phyloP scores from a whole-genome alignment of 2,329 filamentous ascomycete species.

The Fusarium xyrophilum region DNA sequence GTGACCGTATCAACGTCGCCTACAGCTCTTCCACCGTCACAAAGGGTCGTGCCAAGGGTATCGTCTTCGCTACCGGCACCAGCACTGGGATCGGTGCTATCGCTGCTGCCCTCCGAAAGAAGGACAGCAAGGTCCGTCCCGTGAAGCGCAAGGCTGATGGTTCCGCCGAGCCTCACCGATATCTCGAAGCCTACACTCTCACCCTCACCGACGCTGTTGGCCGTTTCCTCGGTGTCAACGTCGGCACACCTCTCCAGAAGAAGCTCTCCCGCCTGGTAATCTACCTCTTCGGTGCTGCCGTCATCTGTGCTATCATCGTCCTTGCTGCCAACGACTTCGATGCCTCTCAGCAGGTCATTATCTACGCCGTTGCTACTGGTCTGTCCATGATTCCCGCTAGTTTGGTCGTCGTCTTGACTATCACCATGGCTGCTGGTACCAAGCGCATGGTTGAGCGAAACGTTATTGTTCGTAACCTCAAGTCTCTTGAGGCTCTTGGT shows the following conservation, averaged over 20 bases:
- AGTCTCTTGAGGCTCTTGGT: slow-evolving; percentile 64
- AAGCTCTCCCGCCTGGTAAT: slow-evolving; percentile 73
- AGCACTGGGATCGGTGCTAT: slow-evolving; percentile 69
- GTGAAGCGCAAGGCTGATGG: slow-evolving; percentile 62
- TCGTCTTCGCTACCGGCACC: slow-evolving; percentile 69
- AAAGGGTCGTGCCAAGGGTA: slow-evolving; percentile 65
- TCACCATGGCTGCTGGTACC: slow-evolving; percentile 63
- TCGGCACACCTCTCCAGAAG: slow-evolving; percentile 73
- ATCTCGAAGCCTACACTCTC: slow-evolving; percentile 54
- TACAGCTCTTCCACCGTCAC: slow-evolving; percentile 69
- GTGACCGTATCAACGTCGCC: slow-evolving; percentile 67
- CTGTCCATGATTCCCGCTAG: slow-evolving; percentile 61
- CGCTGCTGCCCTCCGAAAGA: slow-evolving; percentile 56
- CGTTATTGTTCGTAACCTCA: slow-evolving; percentile 61
- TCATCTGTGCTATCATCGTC: slow-evolving; percentile 73
- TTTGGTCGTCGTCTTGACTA: slow-evolving; percentile 61
- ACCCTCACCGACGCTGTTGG: slow-evolving; percentile 66
- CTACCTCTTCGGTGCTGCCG: slow-evolving; percentile 69
- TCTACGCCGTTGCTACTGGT: slow-evolving; percentile 56
- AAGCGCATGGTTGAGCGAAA: slow-evolving; percentile 61
- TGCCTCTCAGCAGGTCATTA: slow-evolving; percentile 65
- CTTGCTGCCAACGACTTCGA: slow-evolving; percentile 68
- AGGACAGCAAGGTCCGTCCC: slow-evolving; percentile 58
- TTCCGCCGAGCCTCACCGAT: slow-evolving; percentile 59
- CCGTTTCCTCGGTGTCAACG: slow-evolving; percentile 70